These are phyloP conservation scores for Sporothrix globosa DNA, from an alignment of 2,329 filamentous ascomycete genomes.

Conservation along the genomic window DNA sequence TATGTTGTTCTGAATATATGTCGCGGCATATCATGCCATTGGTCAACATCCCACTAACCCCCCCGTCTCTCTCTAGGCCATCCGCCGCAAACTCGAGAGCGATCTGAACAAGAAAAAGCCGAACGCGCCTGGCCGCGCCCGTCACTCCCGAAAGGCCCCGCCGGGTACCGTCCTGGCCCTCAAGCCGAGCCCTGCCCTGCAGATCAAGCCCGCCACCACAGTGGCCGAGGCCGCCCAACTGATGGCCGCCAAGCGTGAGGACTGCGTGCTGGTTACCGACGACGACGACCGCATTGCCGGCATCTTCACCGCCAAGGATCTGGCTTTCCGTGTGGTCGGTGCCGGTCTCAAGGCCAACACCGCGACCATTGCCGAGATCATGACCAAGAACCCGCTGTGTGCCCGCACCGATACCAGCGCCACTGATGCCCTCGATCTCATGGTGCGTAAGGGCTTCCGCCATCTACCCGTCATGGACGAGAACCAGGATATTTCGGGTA, in stretches of 20 bases:
- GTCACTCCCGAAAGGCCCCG: constrained; percentile 88
- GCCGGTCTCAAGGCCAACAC: constrained; percentile 84
- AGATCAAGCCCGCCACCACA: constrained; percentile 94
- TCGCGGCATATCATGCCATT: not conserved
- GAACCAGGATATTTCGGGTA: constrained; percentile 98
- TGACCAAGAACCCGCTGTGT: constrained; percentile 99
- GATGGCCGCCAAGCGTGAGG: constrained; percentile 98
- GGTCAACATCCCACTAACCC: constrained; percentile 41
- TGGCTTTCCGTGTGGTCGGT: constrained; percentile 95
- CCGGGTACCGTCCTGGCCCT: constrained; percentile 94
- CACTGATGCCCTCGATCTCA: constrained; percentile 93
- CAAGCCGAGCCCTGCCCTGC: constrained; percentile 91
- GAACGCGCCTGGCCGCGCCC: constrained; percentile 71
- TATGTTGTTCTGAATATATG: not conserved
- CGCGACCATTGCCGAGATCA: constrained; percentile 95
- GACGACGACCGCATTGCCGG: constrained; percentile 97
- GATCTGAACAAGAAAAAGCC: constrained; percentile 98
- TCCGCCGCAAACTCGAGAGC: constrained; percentile 93
- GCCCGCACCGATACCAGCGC: constrained; percentile 97
- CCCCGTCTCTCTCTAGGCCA: constrained; percentile 65
- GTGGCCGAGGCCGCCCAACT: constrained; percentile 96
- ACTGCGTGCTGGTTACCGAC: constrained; percentile 96
- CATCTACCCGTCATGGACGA: constrained; percentile 99
- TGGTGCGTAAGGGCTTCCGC: constrained; percentile 97
- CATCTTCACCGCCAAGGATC: constrained; percentile 98